phyloP scores from a whole-genome alignment of 2,329 filamentous ascomycete genomes.

The Aspergillus thermomutatus region DNA sequence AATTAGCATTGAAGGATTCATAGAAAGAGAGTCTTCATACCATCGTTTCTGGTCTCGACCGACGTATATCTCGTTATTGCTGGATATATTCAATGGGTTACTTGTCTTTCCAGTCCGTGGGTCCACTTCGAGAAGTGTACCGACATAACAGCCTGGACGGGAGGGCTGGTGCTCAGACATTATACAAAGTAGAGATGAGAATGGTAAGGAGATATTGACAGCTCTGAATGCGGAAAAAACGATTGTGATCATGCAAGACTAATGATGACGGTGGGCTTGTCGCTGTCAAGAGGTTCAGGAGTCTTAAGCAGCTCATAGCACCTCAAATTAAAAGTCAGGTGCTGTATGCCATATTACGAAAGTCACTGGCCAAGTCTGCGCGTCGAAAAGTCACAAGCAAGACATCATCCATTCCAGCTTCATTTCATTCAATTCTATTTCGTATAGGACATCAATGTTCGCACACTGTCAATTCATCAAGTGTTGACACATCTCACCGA shows the following conservation, averaged over 20 bases:
- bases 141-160: constrained; percentile 12
- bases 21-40: constrained; percentile 14
- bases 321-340: background rate
- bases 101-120: constrained; percentile 10
- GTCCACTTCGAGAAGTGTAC: constrained; percentile 22
- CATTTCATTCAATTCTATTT: background rate
- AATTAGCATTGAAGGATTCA: constrained; percentile 7
- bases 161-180: constrained; percentile 1
- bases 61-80: constrained; percentile 32
- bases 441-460: background rate
- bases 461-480: background rate
- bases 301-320: background rate
- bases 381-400: background rate
- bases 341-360: background rate
- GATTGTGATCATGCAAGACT: background rate
- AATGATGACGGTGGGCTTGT: background rate
- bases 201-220: background rate
- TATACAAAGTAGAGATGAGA: background rate
- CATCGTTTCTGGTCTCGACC: constrained; percentile 34
- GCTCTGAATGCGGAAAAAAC: background rate
- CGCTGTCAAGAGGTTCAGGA: background rate
- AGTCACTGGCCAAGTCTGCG: background rate
- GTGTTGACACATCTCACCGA: background rate
- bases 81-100: constrained; percentile 22
- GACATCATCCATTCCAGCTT: background rate